phyloP scores from a whole-genome alignment of 192 early-diverging fungal species.

The Coemansia sp. region DNA sequence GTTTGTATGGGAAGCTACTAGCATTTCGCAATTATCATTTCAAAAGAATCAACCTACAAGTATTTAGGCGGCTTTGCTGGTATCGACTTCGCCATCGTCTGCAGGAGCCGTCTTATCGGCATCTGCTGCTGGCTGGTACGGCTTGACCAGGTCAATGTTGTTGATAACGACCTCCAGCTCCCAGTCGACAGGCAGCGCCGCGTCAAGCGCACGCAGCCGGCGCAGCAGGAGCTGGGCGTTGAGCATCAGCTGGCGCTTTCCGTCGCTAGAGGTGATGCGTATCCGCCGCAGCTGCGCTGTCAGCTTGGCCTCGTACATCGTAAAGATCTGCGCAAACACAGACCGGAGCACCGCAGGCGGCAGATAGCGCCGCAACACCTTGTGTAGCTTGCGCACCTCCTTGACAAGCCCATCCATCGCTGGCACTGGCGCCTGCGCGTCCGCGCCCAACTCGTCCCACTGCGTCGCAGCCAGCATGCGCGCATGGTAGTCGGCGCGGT shows the following conservation, averaged over 20 bases:
- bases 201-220: slow-evolving; percentile 64
- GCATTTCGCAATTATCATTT: background rate
- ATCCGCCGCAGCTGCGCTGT: slow-evolving; percentile 44
- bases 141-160: slow-evolving; percentile 62
- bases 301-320: slow-evolving; percentile 71
- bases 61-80: no score
- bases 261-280: slow-evolving; percentile 37
- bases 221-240: slow-evolving; percentile 75
- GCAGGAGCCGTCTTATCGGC: background rate
- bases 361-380: slow-evolving; percentile 86
- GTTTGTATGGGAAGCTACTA: background rate
- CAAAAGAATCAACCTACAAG: no score
- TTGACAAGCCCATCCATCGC: slow-evolving; percentile 87
- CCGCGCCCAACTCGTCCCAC: slow-evolving; percentile 45
- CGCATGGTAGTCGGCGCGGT: slow-evolving; percentile 77
- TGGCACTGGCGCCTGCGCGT: slow-evolving; percentile 28
- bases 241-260: slow-evolving; percentile 65
- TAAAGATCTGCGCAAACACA: slow-evolving; percentile 79
- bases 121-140: slow-evolving; percentile 20
- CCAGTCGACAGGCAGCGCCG: slow-evolving; percentile 70
- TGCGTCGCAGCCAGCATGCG: slow-evolving; percentile 64
- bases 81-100: no score
- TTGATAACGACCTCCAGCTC: slow-evolving; percentile 62
- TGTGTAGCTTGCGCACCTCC: slow-evolving; percentile 87
- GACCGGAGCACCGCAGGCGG: slow-evolving; percentile 66